Percentiles rank a stretch among this genome's conserved stretches.
phyloP scores from a whole-genome alignment of 2,329 filamentous ascomycete genomes.

The Trichoderma arundinaceum region DNA sequence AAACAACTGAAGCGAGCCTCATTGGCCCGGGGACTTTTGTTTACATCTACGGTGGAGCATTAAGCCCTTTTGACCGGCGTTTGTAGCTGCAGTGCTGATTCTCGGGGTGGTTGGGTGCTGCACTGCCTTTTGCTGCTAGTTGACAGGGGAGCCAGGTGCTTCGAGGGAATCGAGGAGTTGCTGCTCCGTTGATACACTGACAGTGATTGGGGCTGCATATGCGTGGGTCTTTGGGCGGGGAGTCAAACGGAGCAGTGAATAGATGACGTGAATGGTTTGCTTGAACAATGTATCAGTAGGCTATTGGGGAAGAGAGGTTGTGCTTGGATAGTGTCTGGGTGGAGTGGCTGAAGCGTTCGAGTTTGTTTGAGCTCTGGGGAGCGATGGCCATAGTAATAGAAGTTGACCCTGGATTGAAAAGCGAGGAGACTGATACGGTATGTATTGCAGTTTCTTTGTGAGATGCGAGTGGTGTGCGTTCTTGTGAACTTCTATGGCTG shows the following conservation, averaged over 20 bases:
- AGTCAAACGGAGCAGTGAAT: not conserved
- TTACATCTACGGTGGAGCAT: not conserved
- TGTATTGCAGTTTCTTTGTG: no score
- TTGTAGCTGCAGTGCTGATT: not conserved
- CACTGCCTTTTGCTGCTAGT: not conserved
- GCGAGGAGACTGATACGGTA: no score
- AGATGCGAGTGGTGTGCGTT: no score
- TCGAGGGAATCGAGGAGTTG: not conserved
- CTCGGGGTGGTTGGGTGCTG: not conserved
- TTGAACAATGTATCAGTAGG: no score
- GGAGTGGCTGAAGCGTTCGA: no score
- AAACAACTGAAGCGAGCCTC: not conserved
- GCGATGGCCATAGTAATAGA: no score
- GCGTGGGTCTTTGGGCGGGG: not conserved
- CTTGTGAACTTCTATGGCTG: no score
- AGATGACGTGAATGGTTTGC: not conserved
- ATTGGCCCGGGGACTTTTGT: not conserved
- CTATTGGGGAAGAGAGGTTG: no score
- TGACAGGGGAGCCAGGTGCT: not conserved
- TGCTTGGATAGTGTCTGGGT: no score
- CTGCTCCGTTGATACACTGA: not conserved
- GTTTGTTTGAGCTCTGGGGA: no score
- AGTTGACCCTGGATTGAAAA: no score
- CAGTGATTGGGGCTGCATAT: not conserved
- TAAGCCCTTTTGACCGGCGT: not conserved